Percentiles rank a stretch among this genome's conserved stretches.
These are phyloP conservation scores for Eucalyptus tenuipes DNA, from an alignment of 345 rosid species.

Conservation along the genomic window DNA sequence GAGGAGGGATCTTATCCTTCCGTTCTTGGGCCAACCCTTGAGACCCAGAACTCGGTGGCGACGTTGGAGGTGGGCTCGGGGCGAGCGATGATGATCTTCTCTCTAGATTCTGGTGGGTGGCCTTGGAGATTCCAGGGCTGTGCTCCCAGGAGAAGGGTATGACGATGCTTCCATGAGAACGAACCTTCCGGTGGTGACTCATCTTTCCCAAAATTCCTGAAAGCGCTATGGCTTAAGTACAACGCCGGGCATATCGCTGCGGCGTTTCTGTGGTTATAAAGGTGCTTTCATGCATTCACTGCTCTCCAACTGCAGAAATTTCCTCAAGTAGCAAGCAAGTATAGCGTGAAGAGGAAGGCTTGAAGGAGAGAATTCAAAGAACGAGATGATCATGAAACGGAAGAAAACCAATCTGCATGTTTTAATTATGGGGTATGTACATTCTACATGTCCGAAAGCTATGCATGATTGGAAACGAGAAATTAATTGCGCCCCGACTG, in stretches of 20 bases:
- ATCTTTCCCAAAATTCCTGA: not conserved
- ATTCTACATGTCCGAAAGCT: not conserved
- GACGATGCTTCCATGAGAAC: conserved; percentile 35
- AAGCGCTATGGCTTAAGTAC: not conserved
- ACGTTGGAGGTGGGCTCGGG: not conserved
- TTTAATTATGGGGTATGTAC: not conserved
- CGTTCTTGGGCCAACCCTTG: not conserved
- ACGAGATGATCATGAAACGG: conserved; percentile 1
- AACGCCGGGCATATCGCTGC: not conserved
- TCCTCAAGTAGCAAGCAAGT: conserved; percentile 16
- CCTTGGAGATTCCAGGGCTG: conserved; percentile 49
- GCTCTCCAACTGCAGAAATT: conserved; percentile 8
- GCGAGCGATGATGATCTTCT: not conserved
- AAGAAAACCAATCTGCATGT: not conserved
- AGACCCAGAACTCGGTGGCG: not conserved
- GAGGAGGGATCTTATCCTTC: not conserved
- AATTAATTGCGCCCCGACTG: not conserved
- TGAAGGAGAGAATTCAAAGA: not conserved
- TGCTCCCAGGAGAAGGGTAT: conserved; percentile 70
- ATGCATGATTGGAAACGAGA: not conserved
- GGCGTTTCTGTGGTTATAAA: not conserved
- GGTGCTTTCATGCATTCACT: conserved; percentile 10
- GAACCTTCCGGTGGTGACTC: conserved; percentile 10
- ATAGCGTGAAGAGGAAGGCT: conserved; percentile 19
- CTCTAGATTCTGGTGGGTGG: not conserved